Conservation (phyloP, 2,329 filamentous ascomycete species). For the Arthrobotrys conoides region DNA sequence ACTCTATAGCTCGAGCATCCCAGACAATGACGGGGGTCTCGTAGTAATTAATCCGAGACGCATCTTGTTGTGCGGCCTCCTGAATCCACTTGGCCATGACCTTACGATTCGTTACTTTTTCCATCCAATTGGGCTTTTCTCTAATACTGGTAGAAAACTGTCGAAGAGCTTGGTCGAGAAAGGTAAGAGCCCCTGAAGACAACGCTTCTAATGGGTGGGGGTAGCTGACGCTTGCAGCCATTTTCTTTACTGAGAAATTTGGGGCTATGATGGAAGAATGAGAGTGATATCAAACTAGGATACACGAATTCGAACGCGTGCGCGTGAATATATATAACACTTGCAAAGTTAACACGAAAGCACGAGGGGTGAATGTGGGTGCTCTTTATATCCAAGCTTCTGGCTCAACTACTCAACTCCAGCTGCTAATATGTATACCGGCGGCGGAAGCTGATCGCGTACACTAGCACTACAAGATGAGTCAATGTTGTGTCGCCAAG, state of each 20-base stretch:
- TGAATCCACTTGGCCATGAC: slow-evolving; percentile 17
- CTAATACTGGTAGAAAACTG: not conserved
- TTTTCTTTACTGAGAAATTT: not conserved
- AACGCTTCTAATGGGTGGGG: not conserved
- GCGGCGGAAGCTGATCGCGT: too few relatives aligned
- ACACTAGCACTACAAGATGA: too few relatives aligned
- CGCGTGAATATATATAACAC: too few relatives aligned
- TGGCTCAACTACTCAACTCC: not conserved
- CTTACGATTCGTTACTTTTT: slow-evolving; percentile 11
- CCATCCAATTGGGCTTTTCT: slow-evolving; percentile 13
- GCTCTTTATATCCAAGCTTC: not conserved
- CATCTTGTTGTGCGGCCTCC: slow-evolving; percentile 4
- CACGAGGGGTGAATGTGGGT: not conserved
- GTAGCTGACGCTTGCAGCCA: not conserved
- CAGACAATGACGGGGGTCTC: not conserved
- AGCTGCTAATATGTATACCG: too few relatives aligned
- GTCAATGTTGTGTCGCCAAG: too few relatives aligned
- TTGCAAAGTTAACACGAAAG: too few relatives aligned
- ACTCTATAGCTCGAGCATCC: not conserved
- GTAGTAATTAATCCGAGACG: not conserved
- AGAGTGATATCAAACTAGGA: not conserved
- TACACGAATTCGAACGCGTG: not conserved
- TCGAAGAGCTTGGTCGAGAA: slow-evolving; percentile 1
- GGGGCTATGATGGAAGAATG: too few relatives aligned
- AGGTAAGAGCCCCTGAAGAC: not conserved